phyloP scores from a whole-genome alignment of 306 rosid genomes.

The Dicorynia guianensis region DNA sequence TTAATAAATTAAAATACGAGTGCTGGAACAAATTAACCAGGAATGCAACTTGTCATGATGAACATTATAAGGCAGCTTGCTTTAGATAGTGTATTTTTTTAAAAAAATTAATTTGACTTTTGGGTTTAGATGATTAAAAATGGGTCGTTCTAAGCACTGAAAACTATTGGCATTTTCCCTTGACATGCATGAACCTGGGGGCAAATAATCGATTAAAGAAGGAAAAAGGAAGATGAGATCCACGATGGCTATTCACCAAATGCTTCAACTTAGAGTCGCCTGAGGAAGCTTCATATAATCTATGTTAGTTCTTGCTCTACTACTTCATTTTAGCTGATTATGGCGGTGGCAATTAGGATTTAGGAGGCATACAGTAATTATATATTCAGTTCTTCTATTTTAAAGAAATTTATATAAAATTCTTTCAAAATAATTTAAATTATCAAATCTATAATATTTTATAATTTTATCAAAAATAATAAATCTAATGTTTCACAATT shows the following conservation, averaged over 20 bases:
- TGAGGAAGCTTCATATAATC: no score
- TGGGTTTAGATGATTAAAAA: constrained; percentile 31
- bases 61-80: background rate
- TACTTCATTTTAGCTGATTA: no score
- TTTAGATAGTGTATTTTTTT: background rate
- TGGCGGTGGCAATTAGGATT: no score
- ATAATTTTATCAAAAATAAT: no score
- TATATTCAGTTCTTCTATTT: no score
- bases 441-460: no score
- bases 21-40: constrained; percentile 32
- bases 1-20: constrained; percentile 13
- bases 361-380: no score
- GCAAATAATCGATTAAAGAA: constrained; percentile 5
- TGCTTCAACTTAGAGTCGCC: constrained; percentile 22
- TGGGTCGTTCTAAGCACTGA: constrained; percentile 55
- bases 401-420: no score
- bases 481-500: no score
- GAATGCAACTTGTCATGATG: constrained; percentile 15
- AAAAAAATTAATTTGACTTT: constrained; percentile 19
- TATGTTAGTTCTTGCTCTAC: no score
- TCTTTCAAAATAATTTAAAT: no score
- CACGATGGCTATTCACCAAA: constrained; percentile 30
- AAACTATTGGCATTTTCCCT: constrained; percentile 11
- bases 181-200: constrained; percentile 44
- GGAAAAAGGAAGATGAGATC: constrained; percentile 37